phyloP scores from a whole-genome alignment of 73 alveolate genomes.

The Symbiodinium pilosum region DNA sequence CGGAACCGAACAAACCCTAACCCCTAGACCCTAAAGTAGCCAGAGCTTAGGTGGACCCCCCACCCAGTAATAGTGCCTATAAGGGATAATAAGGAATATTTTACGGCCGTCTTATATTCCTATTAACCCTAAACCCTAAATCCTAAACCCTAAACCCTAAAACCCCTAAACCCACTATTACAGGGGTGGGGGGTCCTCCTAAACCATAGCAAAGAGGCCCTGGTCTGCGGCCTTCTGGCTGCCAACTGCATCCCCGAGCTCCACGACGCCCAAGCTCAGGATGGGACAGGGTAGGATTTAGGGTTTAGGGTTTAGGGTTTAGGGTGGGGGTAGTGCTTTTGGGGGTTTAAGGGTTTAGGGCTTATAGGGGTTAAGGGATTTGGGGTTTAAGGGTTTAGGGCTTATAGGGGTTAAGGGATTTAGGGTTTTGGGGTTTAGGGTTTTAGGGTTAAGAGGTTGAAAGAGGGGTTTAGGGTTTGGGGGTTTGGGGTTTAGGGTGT shows the following conservation, averaged over 20 bases:
- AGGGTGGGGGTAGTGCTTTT: neutral
- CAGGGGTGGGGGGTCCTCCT: neutral
- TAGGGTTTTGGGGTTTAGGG: no score
- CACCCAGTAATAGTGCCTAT: no score
- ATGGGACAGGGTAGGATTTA: neutral
- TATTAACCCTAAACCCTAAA: neutral
- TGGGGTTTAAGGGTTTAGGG: neutral
- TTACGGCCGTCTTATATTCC: no score
- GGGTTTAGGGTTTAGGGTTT: no score
- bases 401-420: no score
- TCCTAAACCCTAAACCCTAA: neutral
- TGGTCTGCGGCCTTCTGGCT: slow-evolving; percentile 57
- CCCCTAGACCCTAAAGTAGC: no score
- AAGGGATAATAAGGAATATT: no score
- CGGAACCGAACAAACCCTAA: no score
- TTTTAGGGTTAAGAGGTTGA: no score
- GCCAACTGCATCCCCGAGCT: slow-evolving; percentile 33
- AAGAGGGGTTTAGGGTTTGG: no score
- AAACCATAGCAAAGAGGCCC: neutral
- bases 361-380: neutral
- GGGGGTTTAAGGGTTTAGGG: neutral
- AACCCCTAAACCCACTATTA: neutral
- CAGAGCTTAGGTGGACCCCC: no score
- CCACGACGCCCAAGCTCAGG: neutral
- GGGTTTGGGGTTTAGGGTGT: no score